Evolutionary conservation across 2,329 filamentous ascomycete species (phyloP), one percentile per base, ranked within the genome.

Genomic region (Neoscytalidium dimidiatum): DNA sequence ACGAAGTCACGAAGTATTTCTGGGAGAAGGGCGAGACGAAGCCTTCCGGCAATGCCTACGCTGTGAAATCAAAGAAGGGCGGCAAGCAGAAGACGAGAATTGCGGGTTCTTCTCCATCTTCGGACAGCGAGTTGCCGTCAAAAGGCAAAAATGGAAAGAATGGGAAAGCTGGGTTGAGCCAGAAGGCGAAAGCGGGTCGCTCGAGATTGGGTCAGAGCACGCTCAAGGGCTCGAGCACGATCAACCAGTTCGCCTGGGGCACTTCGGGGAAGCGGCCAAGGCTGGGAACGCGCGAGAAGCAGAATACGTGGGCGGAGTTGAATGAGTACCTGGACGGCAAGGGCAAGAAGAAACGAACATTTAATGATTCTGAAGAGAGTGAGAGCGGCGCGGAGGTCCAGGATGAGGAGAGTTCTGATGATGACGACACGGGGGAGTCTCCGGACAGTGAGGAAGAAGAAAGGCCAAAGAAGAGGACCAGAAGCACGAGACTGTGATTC

Each of bases 271-370:
- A 70, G 70, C 58, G 69, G 29, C 67, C 64, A 6, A 66, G 61
- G 2, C 48, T 64, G 14, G 67, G 71, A 43, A 19, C 69, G 28
- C 68, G 73, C 52, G 68, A 74, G 61, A 69, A 73, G 35, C 65
- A 68, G 48, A 68, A 67, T 44, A 62, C 68, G 23, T 70, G 75
- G 64, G 66, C 62, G 35, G 33, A 49, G 38, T n/a, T 29, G 6
- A 66, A 70, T 46, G 56, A 70, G 4, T 29, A 29, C 5, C 5
- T 53, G 61, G 61, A 49, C 11, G 51, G 49, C 11, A 66, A 67
- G 67, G 69, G 8, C 46, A 68, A 21, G 66, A n/a, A n/a, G n/a
- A n/a, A n/a, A n/a, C n/a, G n/a, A n/a, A n/a, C n/a, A n/a, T n/a
- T n/a, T n/a, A n/a, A 66, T 19, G 46, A 65, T 13, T 28, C 46